Evolutionary conservation across 257 asterid genomes (phyloP).

Genomic region (Fraxinus pennsylvanica): DNA sequence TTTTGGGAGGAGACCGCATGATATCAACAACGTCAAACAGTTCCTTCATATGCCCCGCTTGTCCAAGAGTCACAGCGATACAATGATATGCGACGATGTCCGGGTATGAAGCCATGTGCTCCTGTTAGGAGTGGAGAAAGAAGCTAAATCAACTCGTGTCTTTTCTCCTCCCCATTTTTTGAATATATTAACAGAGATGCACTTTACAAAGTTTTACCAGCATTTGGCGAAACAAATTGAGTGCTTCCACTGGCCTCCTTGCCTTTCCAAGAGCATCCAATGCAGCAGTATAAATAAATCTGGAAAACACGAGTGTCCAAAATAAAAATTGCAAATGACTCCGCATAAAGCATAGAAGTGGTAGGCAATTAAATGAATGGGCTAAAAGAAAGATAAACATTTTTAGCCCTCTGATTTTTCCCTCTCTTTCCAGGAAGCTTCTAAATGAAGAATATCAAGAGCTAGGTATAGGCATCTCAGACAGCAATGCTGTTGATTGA

Average conservation of each 20-base stretch:
- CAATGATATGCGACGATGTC: slow-evolving; percentile 82
- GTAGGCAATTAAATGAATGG: not conserved
- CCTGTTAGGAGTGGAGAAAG: slow-evolving; percentile 40
- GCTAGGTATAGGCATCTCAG: slow-evolving; percentile 7
- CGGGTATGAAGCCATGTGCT: slow-evolving; percentile 78
- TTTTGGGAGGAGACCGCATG: slow-evolving; percentile 85
- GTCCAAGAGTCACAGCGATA: slow-evolving; percentile 96
- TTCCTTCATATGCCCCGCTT: slow-evolving; percentile 96
- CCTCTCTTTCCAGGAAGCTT: not conserved
- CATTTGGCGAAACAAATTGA: slow-evolving; percentile 76
- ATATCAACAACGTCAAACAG: slow-evolving; percentile 84
- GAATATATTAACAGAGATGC: slow-evolving; percentile 10
- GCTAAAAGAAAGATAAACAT: not conserved
- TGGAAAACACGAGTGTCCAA: slow-evolving; percentile 29
- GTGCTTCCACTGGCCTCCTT: slow-evolving; percentile 91
- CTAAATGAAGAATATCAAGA: not conserved
- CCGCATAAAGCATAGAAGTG: not conserved
- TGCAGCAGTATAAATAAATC: slow-evolving; percentile 79
- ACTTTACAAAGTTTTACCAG: slow-evolving; percentile 51
- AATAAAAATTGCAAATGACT: not conserved
- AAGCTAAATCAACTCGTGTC: slow-evolving; percentile 12
- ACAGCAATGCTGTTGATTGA: not conserved
- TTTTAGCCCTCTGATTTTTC: not conserved
- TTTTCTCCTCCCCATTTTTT: slow-evolving; percentile 6
- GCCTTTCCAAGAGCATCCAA: slow-evolving; percentile 88